Evolutionary conservation across 306 rosid species (phyloP), one percentile per base, ranked within the genome.

Genomic region (Echinosophora koreensis): DNA sequence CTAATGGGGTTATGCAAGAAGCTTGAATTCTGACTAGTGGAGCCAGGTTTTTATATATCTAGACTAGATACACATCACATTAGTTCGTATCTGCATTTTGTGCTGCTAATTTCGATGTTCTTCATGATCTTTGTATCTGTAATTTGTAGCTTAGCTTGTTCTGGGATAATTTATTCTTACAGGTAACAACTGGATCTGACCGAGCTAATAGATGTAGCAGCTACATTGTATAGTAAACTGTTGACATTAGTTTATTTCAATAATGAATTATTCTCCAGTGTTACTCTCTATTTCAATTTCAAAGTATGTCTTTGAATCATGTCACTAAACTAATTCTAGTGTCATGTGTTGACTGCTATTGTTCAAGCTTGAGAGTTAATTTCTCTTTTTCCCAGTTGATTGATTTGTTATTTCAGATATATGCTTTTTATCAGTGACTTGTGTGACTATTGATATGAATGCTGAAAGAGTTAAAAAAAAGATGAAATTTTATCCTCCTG

Each of bases 1-100:
- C 86, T 77, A 32, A 17, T 64, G 76, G 87, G 71, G 8, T 47
- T 92, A 27, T 86, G 97, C 87, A 87, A 94, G 84, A 94, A 87
- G 92, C 96, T 92, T 39, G 86, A 91, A 22, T 92, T 92, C 73
- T 81, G 87, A 87, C 66, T 66, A 22, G 34, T 67, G 56, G 56
- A 14, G 56, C 63, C 62, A 74, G 47, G 12, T 76, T 51, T 38
- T n/a, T 74, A 47, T 77, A 28, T 22, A 44, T 44, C 57, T 58
- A n/a, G 37, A 38, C 17, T 41, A 74, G 50, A 12, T 50, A 37
- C 71, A 75, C 39, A 80, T 76, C 51, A 49, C 34, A 71, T 44
- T 2, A 80, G 73, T 82, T 35, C 13, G 14, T 49, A 46, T 56
- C 52, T 47, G 37, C 71, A 38, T 74, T 37, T 32, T 70, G 61